Evolutionary conservation across 2,329 filamentous ascomycete genomes (phyloP).

Genomic region (Alternaria arborescens): DNA sequence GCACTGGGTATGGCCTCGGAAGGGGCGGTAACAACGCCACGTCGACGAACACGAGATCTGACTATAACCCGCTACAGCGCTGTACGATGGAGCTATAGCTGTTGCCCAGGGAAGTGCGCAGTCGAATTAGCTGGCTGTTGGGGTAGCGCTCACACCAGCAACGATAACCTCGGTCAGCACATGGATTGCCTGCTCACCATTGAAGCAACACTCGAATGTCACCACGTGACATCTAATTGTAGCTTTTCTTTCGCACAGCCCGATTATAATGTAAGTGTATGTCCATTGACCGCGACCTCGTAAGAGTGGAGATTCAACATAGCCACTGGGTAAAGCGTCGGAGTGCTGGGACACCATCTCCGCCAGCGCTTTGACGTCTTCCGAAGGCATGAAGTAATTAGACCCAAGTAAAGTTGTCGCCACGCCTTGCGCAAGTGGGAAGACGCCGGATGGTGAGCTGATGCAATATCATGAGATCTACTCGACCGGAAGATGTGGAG

Average conservation of each 20-base stretch:
- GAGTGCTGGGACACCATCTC: background rate
- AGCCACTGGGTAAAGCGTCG: slow-evolving; percentile 4
- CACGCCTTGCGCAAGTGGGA: background rate
- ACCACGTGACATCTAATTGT: background rate
- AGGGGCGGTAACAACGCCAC: background rate
- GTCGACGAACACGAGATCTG: slow-evolving; percentile 6
- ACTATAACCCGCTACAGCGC: background rate
- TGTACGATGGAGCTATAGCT: background rate
- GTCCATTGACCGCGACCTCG: background rate
- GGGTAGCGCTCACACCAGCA: slow-evolving; percentile 4
- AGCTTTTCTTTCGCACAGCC: background rate
- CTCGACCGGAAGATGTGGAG: background rate
- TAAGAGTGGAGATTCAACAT: slow-evolving; percentile 1
- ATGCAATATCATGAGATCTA: background rate
- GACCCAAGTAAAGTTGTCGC: background rate
- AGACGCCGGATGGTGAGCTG: background rate
- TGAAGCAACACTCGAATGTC: background rate
- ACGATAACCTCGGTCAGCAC: background rate
- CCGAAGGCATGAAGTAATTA: background rate
- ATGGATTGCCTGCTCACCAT: slow-evolving; percentile 4
- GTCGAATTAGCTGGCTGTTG: background rate
- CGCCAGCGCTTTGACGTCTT: background rate
- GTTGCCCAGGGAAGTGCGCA: background rate
- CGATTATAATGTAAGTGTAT: background rate
- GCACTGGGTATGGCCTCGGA: background rate